Base-by-base conservation (phyloP, 257 asterid species). In the Lithospermum erythrorhizon region DNA sequence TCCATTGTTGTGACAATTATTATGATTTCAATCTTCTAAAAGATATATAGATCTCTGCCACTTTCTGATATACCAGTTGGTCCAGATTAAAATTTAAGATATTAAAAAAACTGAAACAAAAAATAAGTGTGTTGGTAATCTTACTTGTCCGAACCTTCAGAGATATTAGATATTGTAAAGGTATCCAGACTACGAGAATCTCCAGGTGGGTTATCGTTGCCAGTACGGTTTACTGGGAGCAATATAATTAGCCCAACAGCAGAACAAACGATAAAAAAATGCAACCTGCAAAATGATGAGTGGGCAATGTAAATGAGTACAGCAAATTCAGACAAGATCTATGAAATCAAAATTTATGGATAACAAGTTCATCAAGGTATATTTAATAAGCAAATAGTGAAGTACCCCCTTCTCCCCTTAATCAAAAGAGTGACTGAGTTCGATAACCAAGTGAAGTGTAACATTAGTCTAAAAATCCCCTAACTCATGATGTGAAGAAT, bases 161-260 rank as follows among this genome's bases (percentile, higher is more conserved):
- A 65, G 66, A 88, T 82, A 72, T 81, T 88, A 4, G 98, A 81
- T 79, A 91, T 88, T 6, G 97, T 82, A 73, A 88, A 84, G 64
- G 88, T 72, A 73, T 88, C 94, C 94, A 82, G 61, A 60, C 89
- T 76, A 70, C 76, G 80, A 41, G 78, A 70, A 53, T 64, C 68
- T 9, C 63, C 63, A 2, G 79, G 52, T 7, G 72, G 70, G 58
- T 74, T 69, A 55, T 57, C 72, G 62, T 56, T 65, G 15, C 94
- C 95, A 48, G 84, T 52, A 68, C 82, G 86, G 75, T 91, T 91
- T 16, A 91, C 71, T 0, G 98, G 97, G 67, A 91, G 85, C 70
- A 88, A 74, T 27, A 88, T 56, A 53, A 83, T 58, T 58, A 84
- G 30, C 62, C 97, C 94, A 66, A 88, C 77, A 64, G 79, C 64